Evolutionary conservation across 352 stramenopile species (phyloP).

Genomic region (Globisporangium barbulae): DNA sequence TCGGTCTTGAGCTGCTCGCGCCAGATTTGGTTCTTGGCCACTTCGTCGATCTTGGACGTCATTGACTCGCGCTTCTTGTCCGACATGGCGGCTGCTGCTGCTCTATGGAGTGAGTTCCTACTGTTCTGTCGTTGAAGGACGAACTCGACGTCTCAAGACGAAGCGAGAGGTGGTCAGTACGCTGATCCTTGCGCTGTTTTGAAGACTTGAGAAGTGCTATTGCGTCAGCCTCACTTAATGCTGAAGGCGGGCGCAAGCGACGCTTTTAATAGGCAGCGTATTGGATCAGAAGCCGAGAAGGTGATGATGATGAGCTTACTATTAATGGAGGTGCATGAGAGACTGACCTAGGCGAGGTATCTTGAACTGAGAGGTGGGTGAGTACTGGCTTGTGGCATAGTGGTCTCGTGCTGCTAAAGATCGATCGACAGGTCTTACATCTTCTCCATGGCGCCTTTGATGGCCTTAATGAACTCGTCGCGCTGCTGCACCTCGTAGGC

Average conservation of each 20-base stretch:
- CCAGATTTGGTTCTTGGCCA: slow-evolving; percentile 86
- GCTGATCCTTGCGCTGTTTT: background rate
- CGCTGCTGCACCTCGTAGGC: slow-evolving; percentile 85
- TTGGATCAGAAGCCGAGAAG: background rate
- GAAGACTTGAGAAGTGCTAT: slow-evolving; percentile 1
- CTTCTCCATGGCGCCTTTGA: slow-evolving; percentile 81
- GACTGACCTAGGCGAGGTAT: too few relatives aligned
- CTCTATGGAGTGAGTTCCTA: background rate
- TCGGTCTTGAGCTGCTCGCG: slow-evolving; percentile 85
- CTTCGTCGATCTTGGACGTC: slow-evolving; percentile 82
- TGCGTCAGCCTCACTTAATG: too few relatives aligned
- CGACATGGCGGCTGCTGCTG: slow-evolving; percentile 30
- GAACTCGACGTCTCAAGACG: background rate
- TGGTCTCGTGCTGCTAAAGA: too few relatives aligned
- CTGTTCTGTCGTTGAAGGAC: background rate
- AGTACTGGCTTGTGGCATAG: background rate
- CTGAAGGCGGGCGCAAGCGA: too few relatives aligned
- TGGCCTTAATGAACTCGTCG: slow-evolving; percentile 83
- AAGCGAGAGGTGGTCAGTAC: background rate
- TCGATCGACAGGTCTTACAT: slow-evolving; percentile 29
- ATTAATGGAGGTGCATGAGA: slow-evolving; percentile 4
- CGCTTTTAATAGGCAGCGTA: slow-evolving; percentile 1
- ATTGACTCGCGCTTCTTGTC: slow-evolving; percentile 78
- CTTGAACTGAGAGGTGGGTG: background rate
- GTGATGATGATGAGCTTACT: background rate